phyloP scores from a whole-genome alignment of 176 grass and related monocot genomes.

The Elaeis guineensis region DNA sequence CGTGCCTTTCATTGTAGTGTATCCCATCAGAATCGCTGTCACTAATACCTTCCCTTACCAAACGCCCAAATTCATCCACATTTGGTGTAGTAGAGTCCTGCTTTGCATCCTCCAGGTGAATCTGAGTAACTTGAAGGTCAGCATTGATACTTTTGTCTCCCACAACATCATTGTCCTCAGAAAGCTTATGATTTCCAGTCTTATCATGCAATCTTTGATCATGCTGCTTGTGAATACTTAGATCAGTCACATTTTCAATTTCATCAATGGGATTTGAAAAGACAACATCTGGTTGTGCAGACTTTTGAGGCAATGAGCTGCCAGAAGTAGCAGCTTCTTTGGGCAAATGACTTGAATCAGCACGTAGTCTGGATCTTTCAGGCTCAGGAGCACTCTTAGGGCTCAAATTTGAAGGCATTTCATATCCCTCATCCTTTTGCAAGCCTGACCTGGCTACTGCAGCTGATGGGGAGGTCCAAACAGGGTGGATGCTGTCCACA shows the following conservation, averaged over 20 bases:
- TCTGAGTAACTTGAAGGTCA: constrained; percentile 24
- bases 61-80: constrained; percentile 28
- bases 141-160: not conserved
- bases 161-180: constrained; percentile 17
- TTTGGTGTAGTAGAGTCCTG: constrained; percentile 25
- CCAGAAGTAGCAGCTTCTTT: not conserved
- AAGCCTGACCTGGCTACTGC: not conserved
- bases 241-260: too few species aligned
- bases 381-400: not conserved
- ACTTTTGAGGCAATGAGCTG: not conserved
- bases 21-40: constrained; percentile 35
- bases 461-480: constrained; percentile 6
- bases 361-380: not conserved
- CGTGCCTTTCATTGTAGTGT: constrained; percentile 26
- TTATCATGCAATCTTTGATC: constrained; percentile 23
- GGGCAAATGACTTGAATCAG: not conserved
- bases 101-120: constrained; percentile 25
- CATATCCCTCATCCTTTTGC: constrained; percentile 23
- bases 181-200: constrained; percentile 24
- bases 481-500: constrained; percentile 23
- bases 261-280: constrained; percentile 10
- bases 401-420: not conserved
- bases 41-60: constrained; percentile 37
- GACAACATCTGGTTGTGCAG: not conserved
- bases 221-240: too few species aligned